Conservation (phyloP, 2,329 filamentous ascomycete species). For the Trichophyton simii region DNA sequence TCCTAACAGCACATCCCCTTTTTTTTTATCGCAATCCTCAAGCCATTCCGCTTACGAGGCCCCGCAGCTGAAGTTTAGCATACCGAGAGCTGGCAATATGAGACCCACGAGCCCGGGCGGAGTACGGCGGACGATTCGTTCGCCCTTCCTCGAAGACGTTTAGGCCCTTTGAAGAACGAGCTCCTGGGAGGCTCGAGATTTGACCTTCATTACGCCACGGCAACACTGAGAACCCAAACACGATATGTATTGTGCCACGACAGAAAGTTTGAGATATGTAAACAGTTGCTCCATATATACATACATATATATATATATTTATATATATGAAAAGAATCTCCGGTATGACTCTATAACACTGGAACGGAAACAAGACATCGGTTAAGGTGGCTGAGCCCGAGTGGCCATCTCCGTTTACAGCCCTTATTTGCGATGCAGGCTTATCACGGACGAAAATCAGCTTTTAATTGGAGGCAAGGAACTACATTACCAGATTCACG, state of each 20-base stretch:
- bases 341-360: background rate
- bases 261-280: background rate
- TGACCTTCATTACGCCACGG: background rate
- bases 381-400: background rate
- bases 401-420: background rate
- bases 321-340: background rate
- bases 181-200: background rate
- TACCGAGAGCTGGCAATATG: background rate
- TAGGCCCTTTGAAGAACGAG: background rate
- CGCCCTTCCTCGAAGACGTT: background rate
- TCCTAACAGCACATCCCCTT: background rate
- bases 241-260: background rate
- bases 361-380: background rate
- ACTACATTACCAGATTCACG: background rate
- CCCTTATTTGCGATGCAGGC: background rate
- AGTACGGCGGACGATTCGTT: background rate
- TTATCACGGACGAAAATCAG: background rate
- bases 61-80: background rate
- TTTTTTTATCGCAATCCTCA: background rate
- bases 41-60: background rate
- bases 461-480: background rate
- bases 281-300: background rate
- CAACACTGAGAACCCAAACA: background rate
- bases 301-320: background rate
- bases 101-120: background rate